Evolutionary conservation across 495 filamentous ascomycete species (phyloP), one percentile per base, ranked within the genome.

Genomic region (Trichocladium antarcticum): DNA sequence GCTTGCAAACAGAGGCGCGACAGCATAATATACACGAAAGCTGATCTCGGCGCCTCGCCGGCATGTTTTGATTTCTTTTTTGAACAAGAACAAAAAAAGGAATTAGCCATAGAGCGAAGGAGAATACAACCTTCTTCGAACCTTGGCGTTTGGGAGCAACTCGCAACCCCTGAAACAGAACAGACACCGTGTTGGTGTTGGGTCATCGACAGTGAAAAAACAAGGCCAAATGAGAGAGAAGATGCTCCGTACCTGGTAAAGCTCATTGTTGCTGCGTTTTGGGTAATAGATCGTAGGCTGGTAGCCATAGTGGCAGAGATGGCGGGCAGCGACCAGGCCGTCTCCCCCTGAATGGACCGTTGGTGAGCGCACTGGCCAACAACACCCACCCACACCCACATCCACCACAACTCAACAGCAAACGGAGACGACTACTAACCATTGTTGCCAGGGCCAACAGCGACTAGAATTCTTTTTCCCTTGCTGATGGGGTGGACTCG

Each of bases 381-480:
- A 27, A 27, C 3, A 27, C 24, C n/a, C n/a, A 27, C 24, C 24
- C 3, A 27, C n/a, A n/a, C n/a, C n/a, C n/a, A 27, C 24, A 27
- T 8, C 24, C 24, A 27, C 24, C 24, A 27, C 8, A 8, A 8
- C n/a, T 17, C 36, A 37, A 40, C 54, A 45, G 45, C 41, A n/a
- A 45, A 16, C 28, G 37, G 56, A 55, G 22, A 51, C 37, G 22
- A 42, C 31, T 1, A 60, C 71, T 54, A 68, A 90, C 89, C 89
- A 57, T 96, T 96, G 62, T 96, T 96, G 35, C 89, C 89, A 37
- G 92, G 92, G 22, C 92, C 92, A 55, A 89, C 95, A 47, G 89
- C 85, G 3, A 98, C 80, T 29, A 98, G 77, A 37, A 98, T 68
- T 40, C 82, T 76, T 45, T 74, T 79, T 3, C 89, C 87, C 58